Evolutionary conservation across 441 rosid species (phyloP).

Genomic region (Mallotus japonicus): DNA sequence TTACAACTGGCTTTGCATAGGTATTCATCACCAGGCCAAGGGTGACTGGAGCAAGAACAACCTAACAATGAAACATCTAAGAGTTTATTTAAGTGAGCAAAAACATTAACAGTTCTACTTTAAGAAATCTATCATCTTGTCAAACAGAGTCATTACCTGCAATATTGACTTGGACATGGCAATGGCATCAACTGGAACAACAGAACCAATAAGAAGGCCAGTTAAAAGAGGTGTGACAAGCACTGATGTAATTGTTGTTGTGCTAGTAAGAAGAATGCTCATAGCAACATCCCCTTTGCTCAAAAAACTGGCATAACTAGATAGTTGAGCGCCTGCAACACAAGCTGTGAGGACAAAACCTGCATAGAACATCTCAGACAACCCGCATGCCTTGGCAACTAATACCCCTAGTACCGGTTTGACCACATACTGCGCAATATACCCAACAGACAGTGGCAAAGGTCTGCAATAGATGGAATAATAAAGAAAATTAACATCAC

Average conservation of each 20-base stretch:
- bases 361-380: conserved; percentile 67
- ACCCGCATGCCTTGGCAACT: conserved; percentile 68
- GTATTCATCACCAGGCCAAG: conserved; percentile 83
- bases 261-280: conserved; percentile 90
- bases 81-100: conserved; percentile 6
- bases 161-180: conserved; percentile 93
- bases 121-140: neutral
- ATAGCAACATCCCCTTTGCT: conserved; percentile 91
- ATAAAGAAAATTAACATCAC: conserved; percentile 19
- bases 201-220: conserved; percentile 81
- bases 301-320: conserved; percentile 86
- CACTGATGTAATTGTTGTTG: conserved; percentile 72
- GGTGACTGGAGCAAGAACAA: conserved; percentile 78
- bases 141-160: conserved; percentile 51
- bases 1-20: conserved; percentile 78
- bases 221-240: conserved; percentile 75
- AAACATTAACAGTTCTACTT: neutral
- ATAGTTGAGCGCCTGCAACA: conserved; percentile 89
- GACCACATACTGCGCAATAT: conserved; percentile 65
- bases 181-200: conserved; percentile 81
- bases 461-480: conserved; percentile 57
- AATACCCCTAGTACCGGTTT: conserved; percentile 74
- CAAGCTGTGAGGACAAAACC: conserved; percentile 87
- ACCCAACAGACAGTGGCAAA: conserved; percentile 76
- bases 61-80: conserved; percentile 39